Base-by-base conservation (phyloP, 306 rosid species). In the Oemleria cerasiformis region DNA sequence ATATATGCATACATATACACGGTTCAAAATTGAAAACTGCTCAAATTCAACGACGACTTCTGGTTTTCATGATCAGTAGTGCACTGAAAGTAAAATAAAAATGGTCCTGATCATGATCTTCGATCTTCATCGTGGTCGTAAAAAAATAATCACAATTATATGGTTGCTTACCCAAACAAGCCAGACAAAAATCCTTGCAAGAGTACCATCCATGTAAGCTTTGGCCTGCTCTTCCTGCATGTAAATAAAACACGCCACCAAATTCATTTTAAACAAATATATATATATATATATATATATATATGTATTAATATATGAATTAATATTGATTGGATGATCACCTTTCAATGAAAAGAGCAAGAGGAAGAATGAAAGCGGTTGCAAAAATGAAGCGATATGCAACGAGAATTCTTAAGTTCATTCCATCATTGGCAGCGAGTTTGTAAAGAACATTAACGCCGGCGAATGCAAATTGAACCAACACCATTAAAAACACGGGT, bases 311-410 rank as follows among this genome's bases (percentile, higher is more conserved):
- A 34, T 5, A 38, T 14, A 38, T 4, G 45, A 6, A 23, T 44
- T 21, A 61, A 8, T 3, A 38, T 61, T 5, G 56, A 3, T 9
- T 10, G 13, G 30, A 51, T n/a, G 2, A 51, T 41, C 2, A 86
- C 97, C 96, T 86, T 81, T 87, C 93, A 13, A 90, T 0, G 62
- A 88, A 25, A 68, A 84, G 48, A 44, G 97, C 86, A 34, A 87
- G 63, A 7, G 97, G 96, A 68, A 75, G 76, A 1, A 84, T 77
- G 76, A 92, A 85, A 65, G 75, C 75, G 0, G 98, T 79, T 19
- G 89, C 87, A 19, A 92, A 90, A 3, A 83, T 0, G 19, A 84
- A 83, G 40, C 97, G 97, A 38, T 88, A 92, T 8, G 98, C 98
- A 23, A 80, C 70, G 19, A 82, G 53, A 0, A 90, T 23, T 56